phyloP scores from a whole-genome alignment of 2,329 filamentous ascomycete species.

The Epichloe hybrida region DNA sequence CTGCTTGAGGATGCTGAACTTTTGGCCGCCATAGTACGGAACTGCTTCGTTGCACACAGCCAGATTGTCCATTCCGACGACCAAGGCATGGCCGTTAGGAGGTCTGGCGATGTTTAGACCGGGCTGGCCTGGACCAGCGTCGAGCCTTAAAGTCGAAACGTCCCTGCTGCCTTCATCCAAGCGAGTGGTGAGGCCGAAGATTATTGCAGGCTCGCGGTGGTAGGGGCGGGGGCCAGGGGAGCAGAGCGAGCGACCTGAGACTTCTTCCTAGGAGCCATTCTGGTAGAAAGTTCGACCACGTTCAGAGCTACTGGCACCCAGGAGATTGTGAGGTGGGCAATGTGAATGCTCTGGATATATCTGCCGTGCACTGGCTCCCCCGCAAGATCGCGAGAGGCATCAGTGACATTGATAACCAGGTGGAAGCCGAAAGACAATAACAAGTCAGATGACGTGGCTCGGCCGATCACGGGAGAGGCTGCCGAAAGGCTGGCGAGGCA shows the following conservation, averaged over 20 bases:
- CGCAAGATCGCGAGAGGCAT: not conserved
- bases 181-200: not conserved
- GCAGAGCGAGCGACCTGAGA: not conserved
- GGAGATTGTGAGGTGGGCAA: not conserved
- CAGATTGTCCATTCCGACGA: not conserved
- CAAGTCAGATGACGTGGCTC: not conserved
- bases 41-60: not conserved
- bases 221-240: not conserved
- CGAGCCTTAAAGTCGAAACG: not conserved
- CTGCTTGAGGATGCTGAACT: not conserved
- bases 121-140: not conserved
- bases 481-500: not conserved
- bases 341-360: not conserved
- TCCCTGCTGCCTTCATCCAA: not conserved
- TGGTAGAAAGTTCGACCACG: not conserved
- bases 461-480: not conserved
- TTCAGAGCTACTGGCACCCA: not conserved
- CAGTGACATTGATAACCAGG: not conserved
- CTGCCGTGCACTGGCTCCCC: not conserved
- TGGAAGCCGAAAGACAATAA: not conserved
- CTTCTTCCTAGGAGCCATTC: not conserved
- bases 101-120: not conserved
- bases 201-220: not conserved
- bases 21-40: not conserved
- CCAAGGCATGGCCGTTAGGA: too few species aligned